Conservation (phyloP, 495 filamentous ascomycete genomes). For the Penicillium tannophilum region DNA sequence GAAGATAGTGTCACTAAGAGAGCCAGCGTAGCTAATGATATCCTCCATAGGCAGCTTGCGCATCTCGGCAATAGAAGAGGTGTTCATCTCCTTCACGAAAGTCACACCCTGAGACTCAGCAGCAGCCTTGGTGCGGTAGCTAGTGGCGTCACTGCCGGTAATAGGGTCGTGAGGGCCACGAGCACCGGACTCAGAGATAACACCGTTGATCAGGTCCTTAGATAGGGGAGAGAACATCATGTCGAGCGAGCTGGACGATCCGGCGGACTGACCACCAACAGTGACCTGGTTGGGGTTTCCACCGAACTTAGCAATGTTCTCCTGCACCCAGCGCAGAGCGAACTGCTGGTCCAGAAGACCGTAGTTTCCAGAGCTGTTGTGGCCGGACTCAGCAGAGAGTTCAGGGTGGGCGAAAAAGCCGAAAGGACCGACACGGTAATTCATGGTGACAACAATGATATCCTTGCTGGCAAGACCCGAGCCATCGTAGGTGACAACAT, state of each 20-base stretch:
- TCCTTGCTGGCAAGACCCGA: slow-evolving; percentile 33
- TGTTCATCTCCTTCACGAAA: slow-evolving; percentile 11
- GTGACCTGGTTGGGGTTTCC: slow-evolving; percentile 36
- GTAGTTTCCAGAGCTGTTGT: slow-evolving; percentile 38
- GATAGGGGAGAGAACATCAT: slow-evolving; percentile 19
- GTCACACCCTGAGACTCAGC: slow-evolving; percentile 19
- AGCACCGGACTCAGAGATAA: slow-evolving; percentile 24
- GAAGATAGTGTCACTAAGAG: slow-evolving; percentile 9
- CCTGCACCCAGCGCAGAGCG: slow-evolving; percentile 18
- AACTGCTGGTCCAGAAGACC: slow-evolving; percentile 45
- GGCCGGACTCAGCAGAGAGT: slow-evolving; percentile 24
- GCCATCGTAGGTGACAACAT: slow-evolving; percentile 31
- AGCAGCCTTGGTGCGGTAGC: slow-evolving; percentile 14
- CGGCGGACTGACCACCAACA: slow-evolving; percentile 51
- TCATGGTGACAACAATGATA: slow-evolving; percentile 33
- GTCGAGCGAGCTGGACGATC: slow-evolving; percentile 44
- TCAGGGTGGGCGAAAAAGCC: slow-evolving; percentile 36
- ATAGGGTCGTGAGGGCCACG: slow-evolving; percentile 21
- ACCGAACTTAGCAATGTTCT: slow-evolving; percentile 33
- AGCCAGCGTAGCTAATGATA: neutral
- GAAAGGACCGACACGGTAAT: slow-evolving; percentile 37
- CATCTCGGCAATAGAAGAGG: neutral
- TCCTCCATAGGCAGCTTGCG: slow-evolving; percentile 3
- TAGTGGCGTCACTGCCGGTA: slow-evolving; percentile 20
- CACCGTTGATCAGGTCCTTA: slow-evolving; percentile 11